phyloP scores from a whole-genome alignment of 495 filamentous ascomycete species.

The Aspergillus asperescens region DNA sequence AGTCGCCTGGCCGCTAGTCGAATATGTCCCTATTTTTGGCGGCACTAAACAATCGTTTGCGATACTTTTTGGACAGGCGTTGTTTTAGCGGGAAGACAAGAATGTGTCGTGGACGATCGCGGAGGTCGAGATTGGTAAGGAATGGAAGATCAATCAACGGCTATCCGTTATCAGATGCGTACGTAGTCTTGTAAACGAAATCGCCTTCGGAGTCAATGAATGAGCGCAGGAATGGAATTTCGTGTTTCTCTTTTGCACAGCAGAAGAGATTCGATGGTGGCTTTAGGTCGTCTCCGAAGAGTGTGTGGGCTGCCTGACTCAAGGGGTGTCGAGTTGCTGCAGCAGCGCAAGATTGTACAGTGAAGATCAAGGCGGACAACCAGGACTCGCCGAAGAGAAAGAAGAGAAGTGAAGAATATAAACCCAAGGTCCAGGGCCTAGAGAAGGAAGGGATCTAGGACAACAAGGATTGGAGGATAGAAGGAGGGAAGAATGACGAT shows the following conservation, averaged over 20 bases:
- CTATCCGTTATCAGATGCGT: constrained; percentile 30
- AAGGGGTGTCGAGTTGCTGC: constrained; percentile 20
- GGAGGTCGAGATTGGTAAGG: constrained; percentile 27
- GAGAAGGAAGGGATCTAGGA: constrained; percentile 36
- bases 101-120: constrained; percentile 36
- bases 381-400: constrained; percentile 33
- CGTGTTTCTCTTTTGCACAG: constrained; percentile 26
- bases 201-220: constrained; percentile 1
- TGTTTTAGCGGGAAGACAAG: constrained; percentile 15
- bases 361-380: constrained; percentile 34
- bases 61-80: constrained; percentile 12
- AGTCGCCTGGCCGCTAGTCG: background rate
- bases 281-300: constrained; percentile 7
- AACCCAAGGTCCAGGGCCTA: constrained; percentile 24
- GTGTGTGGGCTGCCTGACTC: constrained; percentile 19
- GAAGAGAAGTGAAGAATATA: constrained; percentile 22
- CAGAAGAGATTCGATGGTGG: constrained; percentile 19
- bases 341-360: constrained; percentile 20
- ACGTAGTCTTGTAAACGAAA: background rate
- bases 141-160: constrained; percentile 30
- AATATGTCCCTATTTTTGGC: constrained; percentile 22
- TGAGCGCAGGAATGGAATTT: constrained; percentile 14
- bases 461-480: constrained; percentile 38
- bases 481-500: constrained; percentile 23
- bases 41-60: constrained; percentile 6